These are phyloP conservation scores for Boletus barrowsii DNA, from an alignment of 768 basidiomycete genomes.

Conservation along the genomic window DNA sequence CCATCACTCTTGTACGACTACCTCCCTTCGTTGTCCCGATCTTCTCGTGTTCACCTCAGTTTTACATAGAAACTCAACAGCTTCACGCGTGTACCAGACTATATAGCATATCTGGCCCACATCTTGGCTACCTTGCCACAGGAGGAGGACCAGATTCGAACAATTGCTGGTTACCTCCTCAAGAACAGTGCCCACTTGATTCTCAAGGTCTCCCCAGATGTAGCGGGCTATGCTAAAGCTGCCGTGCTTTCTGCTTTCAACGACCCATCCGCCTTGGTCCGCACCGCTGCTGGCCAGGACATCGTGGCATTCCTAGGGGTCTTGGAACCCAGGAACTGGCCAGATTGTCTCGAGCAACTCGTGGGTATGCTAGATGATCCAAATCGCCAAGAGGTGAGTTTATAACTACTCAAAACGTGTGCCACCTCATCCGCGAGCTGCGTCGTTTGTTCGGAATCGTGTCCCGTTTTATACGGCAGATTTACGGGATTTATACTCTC, in stretches of 20 bases:
- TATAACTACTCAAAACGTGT: not conserved
- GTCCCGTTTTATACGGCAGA: conserved; percentile 2
- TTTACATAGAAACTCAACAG: conserved; percentile 73
- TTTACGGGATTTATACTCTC: not conserved
- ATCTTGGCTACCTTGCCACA: conserved; percentile 78
- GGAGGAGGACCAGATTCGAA: conserved; percentile 90
- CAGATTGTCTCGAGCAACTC: conserved; percentile 86
- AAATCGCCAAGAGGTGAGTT: conserved; percentile 83
- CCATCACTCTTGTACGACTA: conserved; percentile 73
- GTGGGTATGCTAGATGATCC: conserved; percentile 78
- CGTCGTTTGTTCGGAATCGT: conserved; percentile 6
- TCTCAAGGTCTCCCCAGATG: conserved; percentile 60
- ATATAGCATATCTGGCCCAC: conserved; percentile 93
- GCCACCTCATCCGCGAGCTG: not conserved
- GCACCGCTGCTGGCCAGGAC: conserved; percentile 91
- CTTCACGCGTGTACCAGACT: conserved; percentile 87
- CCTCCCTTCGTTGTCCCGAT: conserved; percentile 18
- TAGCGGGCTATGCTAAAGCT: conserved; percentile 69
- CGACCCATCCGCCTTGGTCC: conserved; percentile 81
- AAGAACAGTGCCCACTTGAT: conserved; percentile 92
- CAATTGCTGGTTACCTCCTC: conserved; percentile 93
- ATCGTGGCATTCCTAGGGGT: conserved; percentile 87
- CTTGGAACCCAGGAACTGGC: conserved; percentile 91
- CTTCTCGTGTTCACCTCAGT: conserved; percentile 18
- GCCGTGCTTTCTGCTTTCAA: conserved; percentile 79